Conservation (phyloP, 1,139 yeast genomes). For the Hansenula sp. region DNA sequence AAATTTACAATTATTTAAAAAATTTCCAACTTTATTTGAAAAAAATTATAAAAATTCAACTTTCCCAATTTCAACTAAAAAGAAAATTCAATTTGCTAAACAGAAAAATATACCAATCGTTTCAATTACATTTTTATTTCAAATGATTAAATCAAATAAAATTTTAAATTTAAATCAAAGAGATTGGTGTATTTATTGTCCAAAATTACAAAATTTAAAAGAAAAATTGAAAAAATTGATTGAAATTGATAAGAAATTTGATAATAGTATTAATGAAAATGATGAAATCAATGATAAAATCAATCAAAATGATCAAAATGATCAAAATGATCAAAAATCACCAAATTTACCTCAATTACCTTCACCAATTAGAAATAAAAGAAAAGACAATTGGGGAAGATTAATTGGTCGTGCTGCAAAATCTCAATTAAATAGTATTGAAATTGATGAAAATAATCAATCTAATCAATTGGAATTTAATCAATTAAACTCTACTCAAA, state of each 20-base stretch:
- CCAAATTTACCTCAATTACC: constrained; percentile 25
- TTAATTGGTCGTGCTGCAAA: constrained; percentile 33
- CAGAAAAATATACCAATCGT: constrained; percentile 55
- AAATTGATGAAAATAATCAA: not conserved
- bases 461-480: too few species aligned
- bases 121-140: constrained; percentile 51
- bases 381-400: constrained; percentile 25
- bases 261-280: not conserved
- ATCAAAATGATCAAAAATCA: constrained; percentile 1
- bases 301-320: not conserved
- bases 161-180: constrained; percentile 26
- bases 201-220: constrained; percentile 22
- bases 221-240: constrained; percentile 5
- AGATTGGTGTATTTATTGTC: constrained; percentile 57
- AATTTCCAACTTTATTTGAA: constrained; percentile 16
- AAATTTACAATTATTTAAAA: constrained; percentile 12
- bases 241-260: not conserved
- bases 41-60: too few species aligned
- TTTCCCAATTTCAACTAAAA: constrained; percentile 39
- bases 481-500: too few species aligned
- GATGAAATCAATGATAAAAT: not conserved
- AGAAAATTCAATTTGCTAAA: constrained; percentile 54
- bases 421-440: constrained; percentile 25
- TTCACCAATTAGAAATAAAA: constrained; percentile 24
- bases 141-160: constrained; percentile 23